These are phyloP conservation scores for Aeschynomene evenia DNA, from an alignment of 306 rosid species.

Conservation along the genomic window DNA sequence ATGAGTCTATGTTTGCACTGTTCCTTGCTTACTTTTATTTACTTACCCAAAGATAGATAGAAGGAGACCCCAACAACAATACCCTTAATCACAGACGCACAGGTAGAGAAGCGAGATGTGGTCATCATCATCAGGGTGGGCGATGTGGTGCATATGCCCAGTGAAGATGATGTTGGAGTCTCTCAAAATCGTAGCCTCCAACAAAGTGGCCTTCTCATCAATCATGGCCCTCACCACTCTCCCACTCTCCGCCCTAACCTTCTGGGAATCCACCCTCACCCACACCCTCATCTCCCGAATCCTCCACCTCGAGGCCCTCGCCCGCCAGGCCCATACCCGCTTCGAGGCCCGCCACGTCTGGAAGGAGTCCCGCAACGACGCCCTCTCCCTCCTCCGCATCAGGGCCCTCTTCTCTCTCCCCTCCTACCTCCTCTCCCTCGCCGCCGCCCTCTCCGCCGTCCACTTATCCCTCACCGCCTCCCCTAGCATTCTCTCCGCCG, in stretches of 20 bases:
- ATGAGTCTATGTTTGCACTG: too few relatives aligned
- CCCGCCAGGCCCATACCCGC: conserved; percentile 56
- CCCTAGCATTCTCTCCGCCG: conserved; percentile 39
- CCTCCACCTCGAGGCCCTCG: conserved; percentile 65
- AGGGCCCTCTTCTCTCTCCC: conserved; percentile 60
- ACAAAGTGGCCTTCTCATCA: conserved; percentile 46
- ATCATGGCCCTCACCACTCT: conserved; percentile 48
- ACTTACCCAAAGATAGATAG: too few relatives aligned
- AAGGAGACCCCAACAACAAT: not conserved
- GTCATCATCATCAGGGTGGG: not conserved
- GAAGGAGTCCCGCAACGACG: conserved; percentile 63
- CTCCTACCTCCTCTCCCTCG: conserved; percentile 53
- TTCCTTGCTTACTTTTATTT: too few relatives aligned
- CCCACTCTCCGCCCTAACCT: conserved; percentile 61
- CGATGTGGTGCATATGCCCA: conserved; percentile 14
- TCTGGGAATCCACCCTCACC: conserved; percentile 51
- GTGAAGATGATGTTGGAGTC: conserved; percentile 41
- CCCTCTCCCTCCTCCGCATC: conserved; percentile 54
- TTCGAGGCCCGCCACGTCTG: conserved; percentile 80
- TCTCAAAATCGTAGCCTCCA: conserved; percentile 35
- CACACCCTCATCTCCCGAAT: conserved; percentile 47
- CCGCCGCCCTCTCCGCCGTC: conserved; percentile 59
- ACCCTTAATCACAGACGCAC: too few relatives aligned
- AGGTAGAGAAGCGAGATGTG: conserved; percentile 33
- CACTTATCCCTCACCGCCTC: conserved; percentile 39